phyloP scores from a whole-genome alignment of 108 stramenopile species.

The Nitzschia sp. region DNA sequence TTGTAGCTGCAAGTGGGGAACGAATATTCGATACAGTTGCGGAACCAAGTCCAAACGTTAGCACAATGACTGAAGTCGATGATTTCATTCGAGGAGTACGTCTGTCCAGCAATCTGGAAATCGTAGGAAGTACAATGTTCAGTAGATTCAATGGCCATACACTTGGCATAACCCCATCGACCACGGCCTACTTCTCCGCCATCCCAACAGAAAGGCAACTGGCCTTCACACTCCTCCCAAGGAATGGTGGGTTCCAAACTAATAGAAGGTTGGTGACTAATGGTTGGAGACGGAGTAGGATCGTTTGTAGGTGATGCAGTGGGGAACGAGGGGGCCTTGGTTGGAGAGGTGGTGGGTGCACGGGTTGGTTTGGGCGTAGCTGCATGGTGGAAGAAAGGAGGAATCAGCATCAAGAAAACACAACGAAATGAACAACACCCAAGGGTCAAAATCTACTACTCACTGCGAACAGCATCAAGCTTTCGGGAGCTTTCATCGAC shows the following conservation, averaged over 20 bases:
- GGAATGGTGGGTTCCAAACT: conserved; percentile 13
- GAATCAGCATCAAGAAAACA: too few relatives aligned
- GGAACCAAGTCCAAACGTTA: conserved; percentile 9
- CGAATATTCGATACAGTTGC: background rate
- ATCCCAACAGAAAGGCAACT: conserved; percentile 9
- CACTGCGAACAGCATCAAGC: too few relatives aligned
- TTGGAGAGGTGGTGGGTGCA: background rate
- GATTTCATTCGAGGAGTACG: background rate
- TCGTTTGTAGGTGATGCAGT: too few relatives aligned
- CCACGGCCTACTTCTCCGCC: background rate
- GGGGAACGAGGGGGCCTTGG: background rate
- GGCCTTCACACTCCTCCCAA: background rate
- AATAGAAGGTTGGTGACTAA: background rate
- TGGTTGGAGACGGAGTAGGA: background rate
- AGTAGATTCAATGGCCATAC: background rate
- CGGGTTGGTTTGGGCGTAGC: background rate
- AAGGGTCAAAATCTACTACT: too few relatives aligned
- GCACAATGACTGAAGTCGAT: conserved; percentile 4
- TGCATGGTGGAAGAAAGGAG: too few relatives aligned
- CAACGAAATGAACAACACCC: too few relatives aligned
- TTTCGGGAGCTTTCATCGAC: too few relatives aligned
- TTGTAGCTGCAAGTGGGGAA: background rate
- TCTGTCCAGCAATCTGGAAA: conserved; percentile 10
- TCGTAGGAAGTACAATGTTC: conserved; percentile 4
- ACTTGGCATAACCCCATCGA: conserved; percentile 9